Evolutionary conservation across 805 yeast species (phyloP).

Genomic region (Lachancea dasiensis): DNA sequence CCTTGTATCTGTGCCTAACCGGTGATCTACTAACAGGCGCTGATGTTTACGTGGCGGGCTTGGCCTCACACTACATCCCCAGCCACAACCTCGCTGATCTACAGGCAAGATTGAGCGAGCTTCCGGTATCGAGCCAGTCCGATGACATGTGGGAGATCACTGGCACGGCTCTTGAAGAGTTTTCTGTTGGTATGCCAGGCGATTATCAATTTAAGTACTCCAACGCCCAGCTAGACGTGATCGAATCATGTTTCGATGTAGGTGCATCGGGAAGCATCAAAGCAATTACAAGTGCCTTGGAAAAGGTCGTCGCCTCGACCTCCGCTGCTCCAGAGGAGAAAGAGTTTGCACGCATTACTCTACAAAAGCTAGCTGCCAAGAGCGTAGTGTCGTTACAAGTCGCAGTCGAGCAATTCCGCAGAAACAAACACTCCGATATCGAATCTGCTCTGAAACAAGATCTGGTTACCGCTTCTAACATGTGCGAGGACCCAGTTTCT

Average conservation of each 20-base stretch:
- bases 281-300: slow-evolving; percentile 49
- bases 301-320: slow-evolving; percentile 44
- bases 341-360: slow-evolving; percentile 58
- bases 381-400: slow-evolving; percentile 78
- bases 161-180: slow-evolving; percentile 73
- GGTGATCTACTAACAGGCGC: slow-evolving; percentile 72
- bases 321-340: slow-evolving; percentile 48
- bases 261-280: slow-evolving; percentile 35
- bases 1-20: slow-evolving; percentile 80
- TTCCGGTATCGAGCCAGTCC: slow-evolving; percentile 36
- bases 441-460: slow-evolving; percentile 66
- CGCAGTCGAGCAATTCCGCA: slow-evolving; percentile 59
- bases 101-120: slow-evolving; percentile 56
- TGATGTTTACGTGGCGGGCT: slow-evolving; percentile 78
- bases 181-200: slow-evolving; percentile 58
- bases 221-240: slow-evolving; percentile 49
- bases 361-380: slow-evolving; percentile 52
- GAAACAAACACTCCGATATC: slow-evolving; percentile 53
- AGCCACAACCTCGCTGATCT: slow-evolving; percentile 57
- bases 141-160: slow-evolving; percentile 40
- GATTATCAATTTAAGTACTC: slow-evolving; percentile 55
- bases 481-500: slow-evolving; percentile 48
- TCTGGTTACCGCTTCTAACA: slow-evolving; percentile 67
- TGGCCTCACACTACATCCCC: slow-evolving; percentile 86
- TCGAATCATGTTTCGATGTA: slow-evolving; percentile 63